phyloP scores from a whole-genome alignment of 768 basidiomycete species.

The Neoboletus magnificus region DNA sequence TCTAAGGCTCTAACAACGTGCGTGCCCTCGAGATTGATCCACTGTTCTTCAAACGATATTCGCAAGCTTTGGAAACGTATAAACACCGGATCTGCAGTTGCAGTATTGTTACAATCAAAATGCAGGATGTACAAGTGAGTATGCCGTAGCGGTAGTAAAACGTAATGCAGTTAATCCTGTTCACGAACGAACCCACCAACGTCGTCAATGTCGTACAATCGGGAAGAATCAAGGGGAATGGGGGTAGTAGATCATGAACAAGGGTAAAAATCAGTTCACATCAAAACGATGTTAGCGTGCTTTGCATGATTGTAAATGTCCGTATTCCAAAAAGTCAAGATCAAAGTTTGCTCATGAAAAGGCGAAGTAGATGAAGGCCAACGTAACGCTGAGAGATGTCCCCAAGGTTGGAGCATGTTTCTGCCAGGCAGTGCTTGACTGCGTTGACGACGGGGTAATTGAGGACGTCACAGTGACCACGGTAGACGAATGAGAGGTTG shows the following conservation, averaged over 20 bases:
- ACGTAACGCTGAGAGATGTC: slow-evolving; percentile 14
- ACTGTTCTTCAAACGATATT: slow-evolving; percentile 11
- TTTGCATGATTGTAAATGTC: slow-evolving; percentile 6
- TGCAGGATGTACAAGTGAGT: slow-evolving; percentile 24
- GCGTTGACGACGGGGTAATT: slow-evolving; percentile 7
- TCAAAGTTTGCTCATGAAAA: slow-evolving; percentile 20
- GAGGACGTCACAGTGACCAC: slow-evolving; percentile 6
- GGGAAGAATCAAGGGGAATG: not conserved
- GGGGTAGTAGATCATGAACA: slow-evolving; percentile 16
- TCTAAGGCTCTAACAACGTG: not conserved
- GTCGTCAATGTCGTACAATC: slow-evolving; percentile 21
- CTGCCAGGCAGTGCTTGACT: slow-evolving; percentile 26
- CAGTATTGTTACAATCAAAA: slow-evolving; percentile 23
- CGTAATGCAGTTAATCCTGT: slow-evolving; percentile 9
- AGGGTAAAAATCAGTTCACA: slow-evolving; percentile 9
- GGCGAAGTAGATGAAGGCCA: slow-evolving; percentile 14
- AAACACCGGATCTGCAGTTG: not conserved
- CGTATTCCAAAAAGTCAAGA: slow-evolving; percentile 7
- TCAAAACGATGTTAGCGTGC: slow-evolving; percentile 9
- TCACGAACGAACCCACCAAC: slow-evolving; percentile 7
- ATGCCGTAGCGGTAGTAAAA: slow-evolving; percentile 7
- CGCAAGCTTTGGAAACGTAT: not conserved
- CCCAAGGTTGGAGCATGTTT: slow-evolving; percentile 16
- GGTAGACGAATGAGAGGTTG: slow-evolving; percentile 1
- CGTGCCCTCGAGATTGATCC: not conserved